phyloP scores from a whole-genome alignment of 2,329 filamentous ascomycete genomes.

The Trichoderma asperellum region DNA sequence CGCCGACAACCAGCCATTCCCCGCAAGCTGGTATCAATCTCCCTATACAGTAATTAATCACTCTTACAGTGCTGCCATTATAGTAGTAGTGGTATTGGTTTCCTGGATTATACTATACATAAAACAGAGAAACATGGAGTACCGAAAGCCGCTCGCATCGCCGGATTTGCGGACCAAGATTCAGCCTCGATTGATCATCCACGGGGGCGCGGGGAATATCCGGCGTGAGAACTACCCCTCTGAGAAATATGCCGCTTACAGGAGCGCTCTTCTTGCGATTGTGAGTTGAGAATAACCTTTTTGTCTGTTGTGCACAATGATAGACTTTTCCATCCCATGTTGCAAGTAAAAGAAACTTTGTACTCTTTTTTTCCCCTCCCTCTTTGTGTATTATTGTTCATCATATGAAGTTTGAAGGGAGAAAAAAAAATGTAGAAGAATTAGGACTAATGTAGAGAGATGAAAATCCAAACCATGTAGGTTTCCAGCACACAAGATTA shows the following conservation, averaged over 20 bases:
- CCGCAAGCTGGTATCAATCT: not conserved
- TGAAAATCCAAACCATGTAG: slow-evolving; percentile 36
- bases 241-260: slow-evolving; percentile 61
- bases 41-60: not conserved
- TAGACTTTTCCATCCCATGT: not conserved
- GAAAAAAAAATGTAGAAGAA: no score
- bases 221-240: slow-evolving; percentile 61
- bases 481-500: slow-evolving; percentile 51
- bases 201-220: slow-evolving; percentile 75
- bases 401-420: no score
- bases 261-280: slow-evolving; percentile 63
- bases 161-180: slow-evolving; percentile 34
- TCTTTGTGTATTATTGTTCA: not conserved
- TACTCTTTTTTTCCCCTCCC: not conserved
- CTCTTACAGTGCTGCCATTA: not conserved
- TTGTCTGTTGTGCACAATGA: not conserved
- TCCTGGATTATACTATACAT: not conserved
- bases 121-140: slow-evolving; percentile 46
- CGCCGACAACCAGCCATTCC: not conserved
- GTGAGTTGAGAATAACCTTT: slow-evolving; percentile 44
- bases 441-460: not conserved
- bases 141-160: slow-evolving; percentile 36
- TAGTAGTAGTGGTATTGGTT: no score
- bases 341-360: not conserved
- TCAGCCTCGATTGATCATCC: slow-evolving; percentile 67